Evolutionary conservation across 495 filamentous ascomycete species (phyloP).

Genomic region (Penicillium manginii): DNA sequence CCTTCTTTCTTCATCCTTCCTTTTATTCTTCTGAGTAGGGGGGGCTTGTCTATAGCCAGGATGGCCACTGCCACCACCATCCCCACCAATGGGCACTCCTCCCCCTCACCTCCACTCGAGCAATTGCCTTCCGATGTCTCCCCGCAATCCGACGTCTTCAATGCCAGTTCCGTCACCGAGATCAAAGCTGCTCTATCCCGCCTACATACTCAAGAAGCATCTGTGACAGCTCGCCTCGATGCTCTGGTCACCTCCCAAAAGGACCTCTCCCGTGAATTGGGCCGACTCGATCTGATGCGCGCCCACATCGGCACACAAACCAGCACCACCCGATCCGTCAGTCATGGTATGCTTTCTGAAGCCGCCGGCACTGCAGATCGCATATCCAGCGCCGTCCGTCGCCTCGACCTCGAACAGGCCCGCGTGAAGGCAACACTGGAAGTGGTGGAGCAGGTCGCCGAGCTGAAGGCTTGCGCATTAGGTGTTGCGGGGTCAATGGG

Average conservation of each 20-base stretch:
- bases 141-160: constrained; percentile 57
- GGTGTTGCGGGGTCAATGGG: constrained; percentile 97
- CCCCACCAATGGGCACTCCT: constrained; percentile 35
- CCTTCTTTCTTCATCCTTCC: neutral
- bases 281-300: constrained; percentile 86
- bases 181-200: constrained; percentile 74
- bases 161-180: constrained; percentile 73
- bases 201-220: constrained; percentile 74
- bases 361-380: constrained; percentile 85
- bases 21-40: too few relatives aligned
- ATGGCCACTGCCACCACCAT: constrained; percentile 13
- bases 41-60: neutral
- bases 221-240: constrained; percentile 74
- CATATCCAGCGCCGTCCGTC: constrained; percentile 82
- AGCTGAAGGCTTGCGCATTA: constrained; percentile 93
- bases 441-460: constrained; percentile 93
- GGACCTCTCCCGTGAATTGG: constrained; percentile 79
- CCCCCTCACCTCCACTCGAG: constrained; percentile 17
- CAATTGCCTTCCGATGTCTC: constrained; percentile 12
- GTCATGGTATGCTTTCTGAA: constrained; percentile 83
- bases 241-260: constrained; percentile 76
- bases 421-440: constrained; percentile 86
- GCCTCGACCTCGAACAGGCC: constrained; percentile 86
- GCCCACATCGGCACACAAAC: constrained; percentile 86
- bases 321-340: constrained; percentile 79